Evolutionary conservation across 768 basidiomycete genomes (phyloP), one percentile per base, ranked within the genome.

Genomic region (Cantharellus anzutake): DNA sequence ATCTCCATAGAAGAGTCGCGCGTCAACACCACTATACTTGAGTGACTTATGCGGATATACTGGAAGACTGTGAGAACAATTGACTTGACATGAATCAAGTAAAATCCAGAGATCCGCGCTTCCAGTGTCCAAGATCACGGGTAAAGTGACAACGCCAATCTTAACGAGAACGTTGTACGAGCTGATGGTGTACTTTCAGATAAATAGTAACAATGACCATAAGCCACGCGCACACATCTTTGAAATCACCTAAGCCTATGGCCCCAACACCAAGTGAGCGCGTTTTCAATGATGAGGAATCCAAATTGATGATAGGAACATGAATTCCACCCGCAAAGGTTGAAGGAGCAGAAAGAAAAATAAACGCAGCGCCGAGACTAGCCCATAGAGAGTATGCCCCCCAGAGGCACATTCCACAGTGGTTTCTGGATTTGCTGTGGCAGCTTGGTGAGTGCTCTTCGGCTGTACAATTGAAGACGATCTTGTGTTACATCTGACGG

Each of bases 101-200:
- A 81, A 68, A 5, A 83, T 75, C 86, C 86, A 88, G 3, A 86
- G 67, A 65, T 88, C 85, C 3, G 85, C 80, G 2, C 85, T 87
- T 51, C 85, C 85, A 2, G 84, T 85, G 63, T 87, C 85, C 7
- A 86, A 70, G 41, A 86, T 74, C 7, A 86, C 70, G 14, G 83
- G 76, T 4, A 74, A 71, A 5, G 72, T 67, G 20, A 71, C 73
- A 34, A 70, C 74, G 44, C 84, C 83, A 42, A 86, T 70, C 39
- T 72, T 74, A 29, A 84, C 68, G 29, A 80, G 71, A 29, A 84
- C 78, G 40, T 72, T 82, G 64, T 87, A 87, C 2, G 79, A 75
- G 48, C 84, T 86, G 64, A 38, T 41, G 59, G 42, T 44, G 2
- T 42, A 11, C 4, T 29, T 3, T 11, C 4, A 42, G 40, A 41